Conservation (phyloP, 2,329 filamentous ascomycete genomes). For the Aureobasidium leucospermi region DNA sequence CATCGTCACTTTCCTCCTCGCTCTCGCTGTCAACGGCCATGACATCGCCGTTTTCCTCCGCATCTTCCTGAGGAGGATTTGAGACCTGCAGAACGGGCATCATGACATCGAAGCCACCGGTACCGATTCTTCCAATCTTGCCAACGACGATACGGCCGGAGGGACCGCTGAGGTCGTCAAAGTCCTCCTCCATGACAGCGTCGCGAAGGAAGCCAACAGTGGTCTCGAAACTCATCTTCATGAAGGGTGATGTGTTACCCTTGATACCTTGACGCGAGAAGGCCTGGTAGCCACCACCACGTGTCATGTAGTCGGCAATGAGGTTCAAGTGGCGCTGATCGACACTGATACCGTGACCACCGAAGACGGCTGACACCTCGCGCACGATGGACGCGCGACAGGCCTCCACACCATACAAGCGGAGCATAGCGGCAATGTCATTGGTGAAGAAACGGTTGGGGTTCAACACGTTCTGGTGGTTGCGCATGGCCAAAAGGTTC, state of each 20-base stretch:
- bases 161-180: slow-evolving; percentile 78
- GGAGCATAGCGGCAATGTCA: slow-evolving; percentile 79
- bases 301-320: slow-evolving; percentile 97
- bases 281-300: slow-evolving; percentile 76
- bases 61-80: not conserved
- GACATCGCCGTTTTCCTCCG: not conserved
- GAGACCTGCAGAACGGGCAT: slow-evolving; percentile 10
- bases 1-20: slow-evolving; percentile 13
- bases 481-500: slow-evolving; percentile 86
- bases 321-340: slow-evolving; percentile 89
- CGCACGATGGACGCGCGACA: slow-evolving; percentile 78
- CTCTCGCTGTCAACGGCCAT: slow-evolving; percentile 14
- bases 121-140: slow-evolving; percentile 72
- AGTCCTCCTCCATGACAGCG: slow-evolving; percentile 81
- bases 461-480: slow-evolving; percentile 77
- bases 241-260: slow-evolving; percentile 80
- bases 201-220: slow-evolving; percentile 91
- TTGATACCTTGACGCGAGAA: slow-evolving; percentile 88
- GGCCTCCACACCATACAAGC: slow-evolving; percentile 87
- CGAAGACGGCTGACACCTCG: slow-evolving; percentile 81
- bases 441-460: slow-evolving; percentile 84
- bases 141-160: slow-evolving; percentile 86
- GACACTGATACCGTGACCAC: slow-evolving; percentile 83
- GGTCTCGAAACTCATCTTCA: slow-evolving; percentile 99
- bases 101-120: slow-evolving; percentile 85